Base-by-base conservation (phyloP, 208 protist genomes). In the Trypanosoma vivax region DNA sequence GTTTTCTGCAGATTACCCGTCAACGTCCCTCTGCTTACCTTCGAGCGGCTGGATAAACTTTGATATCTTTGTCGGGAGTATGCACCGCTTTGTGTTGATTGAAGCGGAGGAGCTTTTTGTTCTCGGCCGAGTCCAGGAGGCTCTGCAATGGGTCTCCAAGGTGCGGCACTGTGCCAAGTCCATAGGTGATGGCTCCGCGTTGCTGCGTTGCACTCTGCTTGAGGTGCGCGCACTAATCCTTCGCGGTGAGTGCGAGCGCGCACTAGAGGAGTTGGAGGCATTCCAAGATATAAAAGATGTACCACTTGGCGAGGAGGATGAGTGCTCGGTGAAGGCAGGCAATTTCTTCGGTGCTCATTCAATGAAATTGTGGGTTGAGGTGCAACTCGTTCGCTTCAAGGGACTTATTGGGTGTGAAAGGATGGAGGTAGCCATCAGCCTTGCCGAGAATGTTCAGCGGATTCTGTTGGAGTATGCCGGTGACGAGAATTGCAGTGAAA, bases 81-180 rank as follows among this genome's bases (percentile, higher is more conserved):
- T 72, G n/a, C 51, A 62, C n/a, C 54, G 52, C 13, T 58, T 70
- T 24, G 40, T 89, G 6, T 40, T 89, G 21, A 38, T 39, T 37
- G 73, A 79, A 46, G 79, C 76, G 19, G 73, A 83, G 33, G 41
- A 61, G 18, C 71, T 70, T 5, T 33, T 61, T 25, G 4, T 39
- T 2, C 56, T 83, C 21, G 81, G 74, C 3, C 64, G 70, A 29
- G 42, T 75, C 0, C 59, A 80, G 27, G 64, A 76, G 11, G 68
- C 81, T 0, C 60, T 72, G 7, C 21, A 48, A 24, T 43, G 76
- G n/a, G 57, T 50, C 10, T 41, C 24, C 6, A 50, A 55, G 16
- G 65, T 81, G n/a, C 39, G 65, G 14, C 39, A 43, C 39, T 74
- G 62, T 54, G 47, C 61, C 1, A 34, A 55, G 33, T 56, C 31